Conservation (phyloP, 352 stramenopile genomes). For the Globisporangium carolinianum region DNA sequence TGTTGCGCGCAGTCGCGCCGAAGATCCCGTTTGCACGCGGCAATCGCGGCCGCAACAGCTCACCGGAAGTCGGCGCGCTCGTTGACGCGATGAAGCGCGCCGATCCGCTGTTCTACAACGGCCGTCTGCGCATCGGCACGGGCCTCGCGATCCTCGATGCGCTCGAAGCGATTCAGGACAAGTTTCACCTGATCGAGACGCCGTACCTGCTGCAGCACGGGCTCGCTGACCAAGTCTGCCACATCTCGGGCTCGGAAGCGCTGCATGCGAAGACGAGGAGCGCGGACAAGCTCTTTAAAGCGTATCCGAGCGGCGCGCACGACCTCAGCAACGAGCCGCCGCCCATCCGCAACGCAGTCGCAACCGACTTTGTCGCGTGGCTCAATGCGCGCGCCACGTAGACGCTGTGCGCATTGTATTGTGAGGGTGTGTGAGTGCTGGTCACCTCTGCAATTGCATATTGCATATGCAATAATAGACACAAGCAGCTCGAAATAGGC, state of each 20-base stretch:
- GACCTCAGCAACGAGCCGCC: constrained; percentile 73
- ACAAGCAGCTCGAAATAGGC: neutral
- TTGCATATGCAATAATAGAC: no score
- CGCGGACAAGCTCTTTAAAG: constrained; percentile 64
- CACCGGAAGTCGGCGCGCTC: constrained; percentile 40
- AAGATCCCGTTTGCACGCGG: constrained; percentile 59
- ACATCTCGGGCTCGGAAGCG: constrained; percentile 53
- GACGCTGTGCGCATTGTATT: constrained; percentile 3
- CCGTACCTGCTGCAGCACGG: constrained; percentile 79
- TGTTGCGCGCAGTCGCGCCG: constrained; percentile 46
- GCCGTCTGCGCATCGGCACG: constrained; percentile 64
- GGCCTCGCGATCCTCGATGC: constrained; percentile 62
- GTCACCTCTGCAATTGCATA: no score
- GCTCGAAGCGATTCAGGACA: constrained; percentile 44
- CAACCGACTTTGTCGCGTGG: constrained; percentile 67
- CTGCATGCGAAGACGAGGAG: constrained; percentile 49
- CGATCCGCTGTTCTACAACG: constrained; percentile 71
- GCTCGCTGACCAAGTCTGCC: constrained; percentile 57
- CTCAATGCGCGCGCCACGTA: constrained; percentile 33
- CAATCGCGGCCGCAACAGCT: constrained; percentile 59
- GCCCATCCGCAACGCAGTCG: constrained; percentile 48
- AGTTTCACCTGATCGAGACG: constrained; percentile 51
- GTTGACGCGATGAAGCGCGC: constrained; percentile 46
- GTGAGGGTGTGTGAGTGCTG: neutral
- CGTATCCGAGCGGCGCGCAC: constrained; percentile 49